These are phyloP conservation scores for Phoenix roebelenii DNA, from an alignment of 176 grass and related monocot species.

Conservation along the genomic window DNA sequence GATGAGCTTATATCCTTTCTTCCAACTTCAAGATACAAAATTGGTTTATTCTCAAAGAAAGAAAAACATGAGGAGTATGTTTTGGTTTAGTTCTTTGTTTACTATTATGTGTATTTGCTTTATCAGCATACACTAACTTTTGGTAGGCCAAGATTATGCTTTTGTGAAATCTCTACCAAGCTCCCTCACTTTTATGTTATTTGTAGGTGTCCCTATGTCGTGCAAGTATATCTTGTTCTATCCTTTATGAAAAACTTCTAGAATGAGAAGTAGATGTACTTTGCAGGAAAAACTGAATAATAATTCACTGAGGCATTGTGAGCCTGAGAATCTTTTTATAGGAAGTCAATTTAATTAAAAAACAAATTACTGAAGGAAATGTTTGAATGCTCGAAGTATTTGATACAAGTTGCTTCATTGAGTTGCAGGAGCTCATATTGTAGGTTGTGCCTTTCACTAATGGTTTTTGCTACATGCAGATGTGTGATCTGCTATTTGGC, in stretches of 20 bases:
- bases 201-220: too few species aligned
- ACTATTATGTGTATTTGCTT: not conserved
- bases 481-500: slow-evolving; percentile 56
- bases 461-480: slow-evolving; percentile 35
- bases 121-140: not conserved
- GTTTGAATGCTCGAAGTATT: not conserved
- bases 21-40: slow-evolving; percentile 35
- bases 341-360: too few species aligned
- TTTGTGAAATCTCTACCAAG: not conserved
- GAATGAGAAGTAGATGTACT: too few species aligned
- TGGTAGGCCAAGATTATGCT: slow-evolving; percentile 2
- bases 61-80: slow-evolving; percentile 51
- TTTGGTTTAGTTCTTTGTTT: not conserved
- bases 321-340: too few species aligned
- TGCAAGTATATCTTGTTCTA: too few species aligned
- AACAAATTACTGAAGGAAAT: too few species aligned
- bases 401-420: not conserved
- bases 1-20: slow-evolving; percentile 74
- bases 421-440: not conserved
- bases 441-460: slow-evolving; percentile 12
- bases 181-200: too few species aligned
- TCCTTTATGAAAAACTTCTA: too few species aligned
- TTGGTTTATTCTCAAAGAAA: slow-evolving; percentile 51
- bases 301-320: too few species aligned
- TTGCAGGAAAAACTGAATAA: too few species aligned